phyloP scores from a whole-genome alignment of 73 alveolate species.

The Strombidium stylifer region DNA sequence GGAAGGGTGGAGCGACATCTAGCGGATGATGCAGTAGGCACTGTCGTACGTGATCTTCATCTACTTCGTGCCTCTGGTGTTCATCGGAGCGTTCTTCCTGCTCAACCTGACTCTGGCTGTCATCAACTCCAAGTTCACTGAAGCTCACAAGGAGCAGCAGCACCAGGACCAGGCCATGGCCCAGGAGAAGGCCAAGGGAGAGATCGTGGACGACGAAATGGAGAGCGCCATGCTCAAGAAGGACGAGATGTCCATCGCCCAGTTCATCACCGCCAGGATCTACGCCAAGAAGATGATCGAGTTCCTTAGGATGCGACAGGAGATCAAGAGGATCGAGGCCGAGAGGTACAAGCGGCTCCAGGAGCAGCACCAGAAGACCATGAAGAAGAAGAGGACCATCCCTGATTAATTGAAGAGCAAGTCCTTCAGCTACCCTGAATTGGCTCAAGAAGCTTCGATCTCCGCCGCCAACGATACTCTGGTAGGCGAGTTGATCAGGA shows the following conservation, averaged over 20 bases:
- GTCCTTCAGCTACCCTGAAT: neutral
- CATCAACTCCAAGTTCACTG: constrained; percentile 77
- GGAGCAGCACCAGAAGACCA: too few species aligned
- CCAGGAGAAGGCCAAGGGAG: neutral
- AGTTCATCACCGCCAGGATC: too few species aligned
- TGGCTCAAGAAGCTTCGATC: too few species aligned
- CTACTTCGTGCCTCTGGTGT: constrained; percentile 71
- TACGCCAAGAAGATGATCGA: too few species aligned
- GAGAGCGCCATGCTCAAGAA: too few species aligned
- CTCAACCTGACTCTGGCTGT: constrained; percentile 89
- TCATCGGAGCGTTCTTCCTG: constrained; percentile 83
- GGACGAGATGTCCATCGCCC: too few species aligned
- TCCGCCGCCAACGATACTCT: too few species aligned
- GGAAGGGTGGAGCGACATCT: constrained; percentile 92
- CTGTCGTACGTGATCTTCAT: constrained; percentile 61
- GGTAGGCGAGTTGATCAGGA: too few species aligned
- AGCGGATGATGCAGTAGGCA: constrained; percentile 66
- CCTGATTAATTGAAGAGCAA: neutral
- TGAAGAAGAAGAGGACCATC: neutral
- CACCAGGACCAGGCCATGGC: neutral
- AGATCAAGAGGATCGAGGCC: too few species aligned
- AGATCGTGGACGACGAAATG: too few species aligned
- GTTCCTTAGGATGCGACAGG: too few species aligned
- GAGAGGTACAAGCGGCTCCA: too few species aligned
- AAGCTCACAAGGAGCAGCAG: neutral